Evolutionary conservation across 495 filamentous ascomycete species (phyloP), one percentile per base, ranked within the genome.

Genomic region (Hypoxylon intermedium): DNA sequence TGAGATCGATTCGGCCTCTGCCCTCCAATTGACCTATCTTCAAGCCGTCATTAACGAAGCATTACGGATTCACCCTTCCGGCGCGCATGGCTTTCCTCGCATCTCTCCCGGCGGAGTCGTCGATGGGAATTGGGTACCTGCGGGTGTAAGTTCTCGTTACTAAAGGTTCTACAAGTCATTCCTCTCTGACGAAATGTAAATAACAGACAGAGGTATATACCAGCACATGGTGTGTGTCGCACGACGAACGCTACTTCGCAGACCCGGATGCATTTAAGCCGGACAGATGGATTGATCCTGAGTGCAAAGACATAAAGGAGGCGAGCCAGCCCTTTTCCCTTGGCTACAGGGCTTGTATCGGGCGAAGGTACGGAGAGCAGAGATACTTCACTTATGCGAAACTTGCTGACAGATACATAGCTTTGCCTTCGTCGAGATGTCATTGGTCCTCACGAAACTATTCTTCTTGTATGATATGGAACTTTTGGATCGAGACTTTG

Each of bases 11-110:
- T 52, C 60, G 0, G 33, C 33, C 1, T 62, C 70, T 2, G 58
- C 65, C 1, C 24, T 52, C 0, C 46, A 75, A n/a, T 58, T 80
- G 3, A 43, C 65, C 0, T 79, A 77, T 52, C 67, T 79, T 0
- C 69, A 68, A 19, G 78, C 73, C 2, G 72, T 79, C 1, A 72
- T 82, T 9, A 68, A 78, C 9, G 79, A 81, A 50, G 72, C 67
- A 0, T 56, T 82, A n/a, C 72, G 78, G 0, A 49, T 81, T 2
- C 67, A 67, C 30, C 60, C 72, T 1, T 58, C 60, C 1, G 72
- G 60, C 2, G 37, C 68, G 0, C 66, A 69, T 30, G 69, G 68
- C 0, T 59, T 70, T 1, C 69, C 66, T 1, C 53, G 75, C 13
- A 48, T 61, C 6, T 72, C 69, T 2, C 71, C 71, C 3, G 72